Conservation (phyloP, 768 basidiomycete genomes). For the Suillus alpinus region DNA sequence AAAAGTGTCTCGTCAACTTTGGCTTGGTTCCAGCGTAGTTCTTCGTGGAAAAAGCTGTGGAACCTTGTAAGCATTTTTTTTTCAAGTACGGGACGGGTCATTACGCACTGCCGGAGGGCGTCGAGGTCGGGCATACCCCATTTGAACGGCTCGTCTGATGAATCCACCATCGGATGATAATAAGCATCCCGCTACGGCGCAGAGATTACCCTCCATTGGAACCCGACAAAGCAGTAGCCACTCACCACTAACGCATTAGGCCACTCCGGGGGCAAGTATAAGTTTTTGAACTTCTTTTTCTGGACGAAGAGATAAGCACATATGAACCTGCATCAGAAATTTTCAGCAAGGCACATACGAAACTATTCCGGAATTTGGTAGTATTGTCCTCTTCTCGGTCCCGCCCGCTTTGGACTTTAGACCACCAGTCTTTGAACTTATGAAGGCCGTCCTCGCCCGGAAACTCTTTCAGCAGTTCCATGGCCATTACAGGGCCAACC, state of each 20-base stretch:
- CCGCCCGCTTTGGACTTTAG: conserved; percentile 84
- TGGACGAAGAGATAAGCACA: conserved; percentile 31
- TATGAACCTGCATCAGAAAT: conserved; percentile 7
- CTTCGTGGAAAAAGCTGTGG: conserved; percentile 65
- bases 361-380: conserved; percentile 77
- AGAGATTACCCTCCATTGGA: conserved; percentile 3
- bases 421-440: conserved; percentile 94
- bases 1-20: conserved; percentile 91
- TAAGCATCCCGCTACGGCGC: conserved; percentile 80
- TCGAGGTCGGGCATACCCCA: conserved; percentile 98
- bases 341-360: conserved; percentile 54
- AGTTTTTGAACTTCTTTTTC: conserved; percentile 87
- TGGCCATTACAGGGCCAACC: conserved; percentile 92
- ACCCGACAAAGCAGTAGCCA: conserved; percentile 12
- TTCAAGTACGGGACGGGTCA: conserved; percentile 1
- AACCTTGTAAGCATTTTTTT: conserved; percentile 14
- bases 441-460: conserved; percentile 80
- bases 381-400: conserved; percentile 73
- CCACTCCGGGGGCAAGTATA: conserved; percentile 84
- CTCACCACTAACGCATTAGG: conserved; percentile 88
- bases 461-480: conserved; percentile 94
- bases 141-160: conserved; percentile 90
- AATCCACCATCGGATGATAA: conserved; percentile 86
- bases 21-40: conserved; percentile 74
- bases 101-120: conserved; percentile 73